A percentile compares a stretch with the other conserved stretches of the same genome.
Conservation (phyloP, 306 rosid genomes). For the Hippophae gyantsensis region DNA sequence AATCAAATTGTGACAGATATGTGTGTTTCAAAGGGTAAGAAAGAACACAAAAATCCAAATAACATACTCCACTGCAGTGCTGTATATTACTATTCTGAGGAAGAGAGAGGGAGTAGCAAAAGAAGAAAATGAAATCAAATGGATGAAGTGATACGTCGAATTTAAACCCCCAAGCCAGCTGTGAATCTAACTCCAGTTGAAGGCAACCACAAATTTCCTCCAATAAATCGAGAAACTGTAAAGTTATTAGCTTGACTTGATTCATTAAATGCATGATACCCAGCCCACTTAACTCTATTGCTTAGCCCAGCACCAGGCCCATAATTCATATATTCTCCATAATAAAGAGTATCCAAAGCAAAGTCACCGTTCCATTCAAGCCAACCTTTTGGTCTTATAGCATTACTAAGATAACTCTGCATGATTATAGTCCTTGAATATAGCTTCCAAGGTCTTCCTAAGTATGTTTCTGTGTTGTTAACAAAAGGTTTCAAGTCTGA, state of each 20-base stretch:
- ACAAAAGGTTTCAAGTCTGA: constrained; percentile 29
- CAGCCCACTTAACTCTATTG: constrained; percentile 58
- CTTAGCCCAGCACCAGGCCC: constrained; percentile 47
- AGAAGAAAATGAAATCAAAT: too few relatives aligned
- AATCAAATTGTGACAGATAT: too few relatives aligned
- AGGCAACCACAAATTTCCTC: too few relatives aligned
- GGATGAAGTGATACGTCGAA: too few relatives aligned
- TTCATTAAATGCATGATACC: constrained; percentile 43
- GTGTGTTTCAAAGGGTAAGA: too few relatives aligned
- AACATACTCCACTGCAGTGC: too few relatives aligned
- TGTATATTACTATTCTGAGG: too few relatives aligned
- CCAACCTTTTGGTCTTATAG: constrained; percentile 67
- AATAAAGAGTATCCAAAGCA: constrained; percentile 48
- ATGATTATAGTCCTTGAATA: constrained; percentile 60
- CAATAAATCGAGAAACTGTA: too few relatives aligned
- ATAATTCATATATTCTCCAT: constrained; percentile 57
- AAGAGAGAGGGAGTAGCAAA: too few relatives aligned
- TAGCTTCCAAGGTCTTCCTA: constrained; percentile 84
- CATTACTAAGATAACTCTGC: constrained; percentile 42
- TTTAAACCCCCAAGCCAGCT: too few relatives aligned
- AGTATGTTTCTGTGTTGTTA: constrained; percentile 35
- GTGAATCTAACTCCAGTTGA: too few relatives aligned
- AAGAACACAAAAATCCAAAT: too few relatives aligned
- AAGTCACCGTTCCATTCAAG: constrained; percentile 56
- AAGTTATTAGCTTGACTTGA: constrained; percentile 22